Base-by-base conservation (phyloP, 805 yeast species). In the Kluyveromyces aestuarii region DNA sequence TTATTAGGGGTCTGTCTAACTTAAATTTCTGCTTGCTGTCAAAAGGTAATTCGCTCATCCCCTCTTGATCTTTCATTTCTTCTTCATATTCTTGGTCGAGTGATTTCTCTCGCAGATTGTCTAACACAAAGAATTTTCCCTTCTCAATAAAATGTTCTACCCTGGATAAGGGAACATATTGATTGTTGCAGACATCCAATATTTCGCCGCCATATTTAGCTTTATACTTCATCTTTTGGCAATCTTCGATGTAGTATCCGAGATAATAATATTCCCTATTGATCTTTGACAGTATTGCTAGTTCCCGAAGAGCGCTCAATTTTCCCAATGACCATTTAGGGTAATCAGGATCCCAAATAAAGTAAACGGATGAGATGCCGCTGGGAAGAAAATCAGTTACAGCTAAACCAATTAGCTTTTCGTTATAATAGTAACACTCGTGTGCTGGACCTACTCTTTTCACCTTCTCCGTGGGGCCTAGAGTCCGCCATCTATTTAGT, bases 281-380 rank as follows among this genome's bases (percentile, higher is more conserved):
- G 7, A 66, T 49, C 8, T 71, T 68, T 37, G 79, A 66, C 40
- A 74, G 62, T 62, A 86, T 59, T 1, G 77, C 71, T 37, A 87
- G 67, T 58, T 89, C 97, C 38, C 85, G 66, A 27, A 88, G 58
- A 0, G 87, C 91, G 51, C 89, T 81, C 1, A 89, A 61, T 25
- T 87, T 87, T 0, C 97, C 97, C 30, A 89, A 63, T 0, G 87
- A 82, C 55, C 81, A 67, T 46, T 77, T 72, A 5, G 82, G 80
- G 59, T 73, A 83, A 47, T 81, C 90, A 0, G 95, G 93, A 60
- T 88, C 90, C 86, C 93, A 87, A 11, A 89, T 79, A 61, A 90
- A 85, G 62, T 90, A 89, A 1, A 90, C 90, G 0, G 95, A 81
- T 0, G 96, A 87, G 0, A 90, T 63, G 0, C 87, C 84, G 25